Evolutionary conservation across 2,329 filamentous ascomycete species (phyloP), one percentile per base, ranked within the genome.

Genomic region (Penicillium brasilianum): DNA sequence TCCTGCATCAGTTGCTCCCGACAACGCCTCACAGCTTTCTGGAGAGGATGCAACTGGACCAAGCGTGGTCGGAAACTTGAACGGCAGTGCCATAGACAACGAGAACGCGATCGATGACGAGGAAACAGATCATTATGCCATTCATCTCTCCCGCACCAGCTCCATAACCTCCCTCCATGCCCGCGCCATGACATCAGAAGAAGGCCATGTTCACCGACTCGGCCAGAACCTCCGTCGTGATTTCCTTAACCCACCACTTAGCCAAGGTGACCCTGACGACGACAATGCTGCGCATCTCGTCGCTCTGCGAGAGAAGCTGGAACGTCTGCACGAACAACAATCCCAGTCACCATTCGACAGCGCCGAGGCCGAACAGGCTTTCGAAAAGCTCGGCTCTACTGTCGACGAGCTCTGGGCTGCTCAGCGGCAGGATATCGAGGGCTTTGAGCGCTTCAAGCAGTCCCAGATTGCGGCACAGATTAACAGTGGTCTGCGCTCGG

Each of bases 131-230:
- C 72, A 78, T 25, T 79, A 77, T 54, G 78, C 75, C 55, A 75
- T 81, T 53, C 74, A 85, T 22, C 79, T 86, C 52, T 85, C 85
- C 1, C 83, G 88, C 32, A 83, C 86, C 64, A 85, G 84, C 67
- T 89, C 86, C 1, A 87, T 90, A 67, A 88, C 89, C n/a, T 88
- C 85, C 2, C 82, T 91, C 10, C 87, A 88, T 48, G 85, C 86
- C 3, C 86, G 86, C 54, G 86, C 85, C 22, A 84, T 89, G 61
- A 84, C 84, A 0, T 83, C 87, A 49, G 89, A 91, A 78, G 89
- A 91, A 83, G 89, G 88, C 34, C 85, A 85, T 34, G 84, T 91
- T 67, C 88, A 90, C 70, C 86, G 88, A 28, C 83, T 91, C 39
- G 87, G 88, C 32, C 88, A 90, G 69, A 83, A 85, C 64, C 80